phyloP scores from a whole-genome alignment of 257 asterid species.

The Eucommia ulmoides region DNA sequence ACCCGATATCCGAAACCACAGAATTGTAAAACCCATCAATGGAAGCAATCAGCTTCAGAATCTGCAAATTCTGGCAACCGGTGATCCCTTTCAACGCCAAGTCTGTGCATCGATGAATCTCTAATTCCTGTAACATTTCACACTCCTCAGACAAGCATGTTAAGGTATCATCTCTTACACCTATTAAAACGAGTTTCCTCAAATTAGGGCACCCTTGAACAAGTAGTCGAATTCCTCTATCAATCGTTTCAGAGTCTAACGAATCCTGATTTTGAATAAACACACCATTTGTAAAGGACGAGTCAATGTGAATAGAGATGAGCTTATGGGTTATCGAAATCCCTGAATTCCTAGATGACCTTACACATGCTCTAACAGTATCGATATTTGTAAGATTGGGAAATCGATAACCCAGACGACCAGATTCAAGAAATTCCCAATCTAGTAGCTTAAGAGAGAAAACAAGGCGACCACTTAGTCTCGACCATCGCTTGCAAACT shows the following conservation, averaged over 20 bases:
- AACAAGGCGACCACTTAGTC: slow-evolving; percentile 54
- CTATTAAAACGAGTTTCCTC: slow-evolving; percentile 45
- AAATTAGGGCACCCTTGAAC: slow-evolving; percentile 63
- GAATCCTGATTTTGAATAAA: slow-evolving; percentile 35
- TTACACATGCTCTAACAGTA: slow-evolving; percentile 33
- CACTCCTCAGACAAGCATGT: slow-evolving; percentile 54
- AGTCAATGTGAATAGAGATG: slow-evolving; percentile 40
- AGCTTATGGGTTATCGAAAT: slow-evolving; percentile 47
- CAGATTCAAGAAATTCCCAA: slow-evolving; percentile 91
- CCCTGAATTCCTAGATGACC: slow-evolving; percentile 43
- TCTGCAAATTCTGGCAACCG: slow-evolving; percentile 65
- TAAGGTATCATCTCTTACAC: slow-evolving; percentile 60
- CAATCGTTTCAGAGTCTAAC: slow-evolving; percentile 33
- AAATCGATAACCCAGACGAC: slow-evolving; percentile 59
- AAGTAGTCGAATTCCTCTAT: slow-evolving; percentile 56
- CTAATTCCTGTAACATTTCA: slow-evolving; percentile 84
- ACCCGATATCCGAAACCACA: slow-evolving; percentile 69
- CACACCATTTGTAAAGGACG: slow-evolving; percentile 29
- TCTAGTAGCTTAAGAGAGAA: slow-evolving; percentile 50
- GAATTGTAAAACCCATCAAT: slow-evolving; percentile 55
- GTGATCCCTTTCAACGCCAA: slow-evolving; percentile 46
- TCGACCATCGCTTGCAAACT: slow-evolving; percentile 84
- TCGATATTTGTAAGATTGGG: slow-evolving; percentile 62
- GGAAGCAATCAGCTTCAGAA: slow-evolving; percentile 59
- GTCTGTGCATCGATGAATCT: slow-evolving; percentile 57